phyloP scores from a whole-genome alignment of 78 protist genomes.

The Carpediemonas membranifera region DNA sequence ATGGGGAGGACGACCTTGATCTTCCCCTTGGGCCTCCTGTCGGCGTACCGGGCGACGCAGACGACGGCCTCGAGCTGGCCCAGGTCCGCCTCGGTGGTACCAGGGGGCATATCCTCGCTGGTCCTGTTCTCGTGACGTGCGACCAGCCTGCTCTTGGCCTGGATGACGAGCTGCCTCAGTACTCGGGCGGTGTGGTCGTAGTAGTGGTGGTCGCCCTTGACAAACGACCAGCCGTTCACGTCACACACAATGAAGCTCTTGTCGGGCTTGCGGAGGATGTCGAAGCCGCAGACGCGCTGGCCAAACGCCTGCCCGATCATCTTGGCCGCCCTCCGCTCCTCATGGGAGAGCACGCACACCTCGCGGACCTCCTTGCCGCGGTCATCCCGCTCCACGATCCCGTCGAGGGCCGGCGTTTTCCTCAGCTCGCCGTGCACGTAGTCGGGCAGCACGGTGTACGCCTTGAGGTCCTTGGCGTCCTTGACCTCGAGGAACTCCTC shows the following conservation, averaged over 20 bases:
- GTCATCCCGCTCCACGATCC: not conserved
- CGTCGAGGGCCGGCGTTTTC: not conserved
- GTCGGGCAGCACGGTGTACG: not conserved
- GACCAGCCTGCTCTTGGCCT: not conserved
- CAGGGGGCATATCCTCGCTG: too few species aligned
- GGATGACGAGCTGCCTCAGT: slow-evolving; percentile 7
- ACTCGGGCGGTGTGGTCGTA: not conserved
- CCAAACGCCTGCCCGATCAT: slow-evolving; percentile 1
- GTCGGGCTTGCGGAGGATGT: slow-evolving; percentile 56
- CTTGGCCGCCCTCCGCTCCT: not conserved
- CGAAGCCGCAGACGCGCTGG: slow-evolving; percentile 71
- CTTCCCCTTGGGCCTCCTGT: too few species aligned
- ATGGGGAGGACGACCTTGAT: slow-evolving; percentile 7
- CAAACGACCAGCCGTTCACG: slow-evolving; percentile 88
- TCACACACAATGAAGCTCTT: slow-evolving; percentile 72
- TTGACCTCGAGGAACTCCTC: not conserved
- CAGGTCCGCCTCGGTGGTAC: not conserved
- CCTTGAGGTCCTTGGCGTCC: not conserved
- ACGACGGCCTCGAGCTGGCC: too few species aligned
- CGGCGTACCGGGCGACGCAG: too few species aligned
- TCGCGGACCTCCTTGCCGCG: not conserved
- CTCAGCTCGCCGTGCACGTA: not conserved
- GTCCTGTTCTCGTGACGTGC: not conserved
- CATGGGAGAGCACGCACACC: not conserved
- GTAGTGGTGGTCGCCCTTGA: slow-evolving; percentile 44